phyloP scores from a whole-genome alignment of 345 rosid genomes.

The Eucalyptus lansdowneana region DNA sequence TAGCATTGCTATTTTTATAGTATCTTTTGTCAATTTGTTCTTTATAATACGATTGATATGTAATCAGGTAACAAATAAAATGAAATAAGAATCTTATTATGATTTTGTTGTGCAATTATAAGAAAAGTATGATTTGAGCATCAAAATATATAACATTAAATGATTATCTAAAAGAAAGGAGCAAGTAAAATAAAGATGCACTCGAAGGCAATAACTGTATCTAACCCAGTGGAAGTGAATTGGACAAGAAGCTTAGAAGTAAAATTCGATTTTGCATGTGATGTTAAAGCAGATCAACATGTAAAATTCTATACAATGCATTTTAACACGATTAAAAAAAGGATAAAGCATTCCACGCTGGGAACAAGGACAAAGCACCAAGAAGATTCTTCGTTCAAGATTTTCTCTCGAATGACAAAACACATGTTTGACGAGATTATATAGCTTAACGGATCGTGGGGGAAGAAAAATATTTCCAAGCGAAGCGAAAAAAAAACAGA shows the following conservation, averaged over 20 bases:
- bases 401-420: not conserved
- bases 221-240: not conserved
- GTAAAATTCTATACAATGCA: not conserved
- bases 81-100: not conserved
- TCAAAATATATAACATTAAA: not conserved
- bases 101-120: not conserved
- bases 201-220: not conserved
- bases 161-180: not conserved
- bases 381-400: not conserved
- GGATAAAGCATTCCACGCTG: not conserved
- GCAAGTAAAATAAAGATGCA: not conserved
- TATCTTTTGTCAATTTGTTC: not conserved
- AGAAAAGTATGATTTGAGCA: not conserved
- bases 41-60: not conserved
- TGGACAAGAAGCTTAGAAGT: not conserved
- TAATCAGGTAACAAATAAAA: not conserved
- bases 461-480: not conserved
- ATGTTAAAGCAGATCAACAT: not conserved
- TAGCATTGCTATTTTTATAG: accelerated
- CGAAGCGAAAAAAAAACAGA: not conserved
- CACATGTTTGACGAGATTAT: not conserved
- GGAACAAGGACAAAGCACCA: not conserved
- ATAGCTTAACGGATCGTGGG: not conserved
- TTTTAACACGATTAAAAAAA: not conserved
- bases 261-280: not conserved